Evolutionary conservation across 148 eudicot genomes (phyloP).

Genomic region (Rhododendron griersonianum): DNA sequence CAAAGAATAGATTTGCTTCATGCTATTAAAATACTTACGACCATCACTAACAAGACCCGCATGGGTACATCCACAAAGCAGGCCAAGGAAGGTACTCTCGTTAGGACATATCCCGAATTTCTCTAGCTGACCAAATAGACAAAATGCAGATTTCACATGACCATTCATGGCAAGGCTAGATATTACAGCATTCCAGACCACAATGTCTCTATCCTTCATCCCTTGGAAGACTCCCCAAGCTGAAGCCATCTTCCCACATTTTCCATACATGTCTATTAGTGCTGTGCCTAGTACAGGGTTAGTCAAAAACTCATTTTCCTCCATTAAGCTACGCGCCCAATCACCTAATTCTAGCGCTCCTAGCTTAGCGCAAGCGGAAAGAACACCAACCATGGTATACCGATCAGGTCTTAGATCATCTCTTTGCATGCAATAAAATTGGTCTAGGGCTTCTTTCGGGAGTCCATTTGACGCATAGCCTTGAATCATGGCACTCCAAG

Average conservation of each 20-base stretch:
- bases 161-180: conserved; percentile 13
- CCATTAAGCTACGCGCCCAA: conserved; percentile 3
- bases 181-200: conserved; percentile 13
- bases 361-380: conserved; percentile 2
- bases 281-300: conserved; percentile 6
- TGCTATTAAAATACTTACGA: conserved; percentile 5
- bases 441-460: conserved; percentile 10
- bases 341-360: conserved; percentile 14
- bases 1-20: conserved; percentile 10
- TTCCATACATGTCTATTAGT: conserved; percentile 8
- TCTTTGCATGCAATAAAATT: neutral
- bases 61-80: conserved; percentile 13
- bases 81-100: conserved; percentile 6
- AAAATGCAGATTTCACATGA: conserved; percentile 7
- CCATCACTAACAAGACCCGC: conserved; percentile 9
- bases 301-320: neutral
- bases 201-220: conserved; percentile 6
- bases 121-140: conserved; percentile 4
- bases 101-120: conserved; percentile 2
- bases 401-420: conserved; percentile 3
- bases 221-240: conserved; percentile 11
- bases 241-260: conserved; percentile 15
- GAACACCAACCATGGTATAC: conserved; percentile 10
- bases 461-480: conserved; percentile 12
- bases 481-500: conserved; percentile 15